Percentiles rank a stretch among this genome's conserved stretches.
Conservation (phyloP, 495 filamentous ascomycete genomes). For the Tetracladium setigerum region DNA sequence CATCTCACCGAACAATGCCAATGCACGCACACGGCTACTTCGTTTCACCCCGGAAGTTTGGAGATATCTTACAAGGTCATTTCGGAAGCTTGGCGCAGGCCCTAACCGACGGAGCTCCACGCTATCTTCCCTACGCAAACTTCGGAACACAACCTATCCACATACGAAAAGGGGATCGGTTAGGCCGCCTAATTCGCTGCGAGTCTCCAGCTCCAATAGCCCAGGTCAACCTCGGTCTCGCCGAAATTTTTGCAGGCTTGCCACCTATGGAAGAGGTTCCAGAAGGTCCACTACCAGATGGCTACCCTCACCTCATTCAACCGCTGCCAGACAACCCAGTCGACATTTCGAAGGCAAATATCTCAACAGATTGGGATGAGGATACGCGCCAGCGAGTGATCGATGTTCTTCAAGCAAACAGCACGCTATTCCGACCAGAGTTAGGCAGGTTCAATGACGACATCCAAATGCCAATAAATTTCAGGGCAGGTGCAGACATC, state of each 20-base stretch:
- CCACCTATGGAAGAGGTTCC: background rate
- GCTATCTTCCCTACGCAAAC: no score
- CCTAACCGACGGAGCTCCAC: no score
- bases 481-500: conserved; percentile 1
- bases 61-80: no score
- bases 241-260: background rate
- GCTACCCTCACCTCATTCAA: background rate
- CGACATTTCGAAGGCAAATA: background rate
- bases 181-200: no score
- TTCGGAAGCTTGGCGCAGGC: no score
- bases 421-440: conserved; percentile 1
- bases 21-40: no score
- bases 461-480: conserved; percentile 8
- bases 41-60: no score
- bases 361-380: background rate
- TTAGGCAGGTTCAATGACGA: conserved; percentile 13
- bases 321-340: background rate
- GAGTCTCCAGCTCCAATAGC: no score
- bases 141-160: no score
- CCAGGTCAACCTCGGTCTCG: background rate
- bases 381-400: background rate
- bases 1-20: no score
- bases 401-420: background rate
- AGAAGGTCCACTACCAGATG: background rate
- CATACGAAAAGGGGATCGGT: no score